Evolutionary conservation across 345 rosid species (phyloP), one percentile per base, ranked within the genome.

Genomic region (Citrus unshiu): DNA sequence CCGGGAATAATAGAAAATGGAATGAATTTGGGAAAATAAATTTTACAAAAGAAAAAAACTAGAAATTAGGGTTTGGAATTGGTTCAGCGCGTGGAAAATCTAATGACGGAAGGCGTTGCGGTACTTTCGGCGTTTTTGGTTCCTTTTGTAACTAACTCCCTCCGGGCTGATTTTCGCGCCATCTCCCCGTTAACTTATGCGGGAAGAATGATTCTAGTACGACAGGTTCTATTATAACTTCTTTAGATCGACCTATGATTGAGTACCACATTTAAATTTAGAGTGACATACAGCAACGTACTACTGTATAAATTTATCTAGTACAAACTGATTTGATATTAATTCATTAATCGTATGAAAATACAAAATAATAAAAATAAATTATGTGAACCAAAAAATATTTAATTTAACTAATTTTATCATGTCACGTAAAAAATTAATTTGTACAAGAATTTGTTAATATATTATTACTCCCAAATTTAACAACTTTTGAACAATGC

Each of bases 81-180:
- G 22, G 58, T 54, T 16, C 22, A 13, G 51, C 40, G 3, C 64
- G 22, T 30, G 51, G 4, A 27, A 22, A n/a, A 82, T 76, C 72
- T 66, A 16, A 69, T 57, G 79, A 82, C 65, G 78, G 70, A 83
- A 76, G 90, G 90, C 80, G 10, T 69, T 43, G 82, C 89, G 86
- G 64, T 35, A 74, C 78, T 76, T 85, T 78, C 85, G 89, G 89
- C 74, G 29, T 75, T 83, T 75, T 59, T 71, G 56, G 65, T 69
- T 79, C 71, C 54, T 80, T 73, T 77, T 76, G 79, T 70, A 86
- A 83, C 87, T 66, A 82, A 84, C 89, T 37, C 60, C 81, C 88
- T 37, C 59, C 76, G 74, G 18, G 39, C 82, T 78, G 70, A 62
- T 78, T 82, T 87, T 86, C 82, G 84, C 89, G 89, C 91, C 89